Base-by-base conservation (phyloP, 2,329 filamentous ascomycete species). In the Penicillium sp. region DNA sequence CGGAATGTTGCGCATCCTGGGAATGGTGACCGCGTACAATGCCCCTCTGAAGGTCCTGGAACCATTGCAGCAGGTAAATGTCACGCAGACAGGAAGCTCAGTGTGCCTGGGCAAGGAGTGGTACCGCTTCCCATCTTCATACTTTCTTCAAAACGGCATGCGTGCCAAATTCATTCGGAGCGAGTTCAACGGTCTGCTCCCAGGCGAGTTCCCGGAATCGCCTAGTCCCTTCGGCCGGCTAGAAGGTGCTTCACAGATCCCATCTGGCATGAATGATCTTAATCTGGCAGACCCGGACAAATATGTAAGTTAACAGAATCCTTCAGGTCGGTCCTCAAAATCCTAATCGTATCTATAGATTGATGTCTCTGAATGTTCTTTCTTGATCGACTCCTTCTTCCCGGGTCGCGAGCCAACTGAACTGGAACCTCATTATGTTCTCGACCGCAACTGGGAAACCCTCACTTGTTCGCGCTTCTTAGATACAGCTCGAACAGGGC, bases 21-120 rank as follows among this genome's bases (percentile, higher is more conserved):
- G 93, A 7, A 82, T 93, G 29, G 87, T 91, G 64, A 88, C 87
- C 1, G 93, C 86, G 29, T 99, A 97, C 73, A 88, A 86, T 14
- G 93, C 93, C 0, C 93, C 95, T 1, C 79, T 98, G 1, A 80
- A 84, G 48, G 81, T 87, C 54, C 82, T 84, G 21, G 77, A 76
- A 14, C 72, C 78, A 1, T 68, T 81, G 21, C 77, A 78, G 45
- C 68, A 81, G 14, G 68, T 78, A 9, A 82, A 79, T 1, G 65
- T 90, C 6, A 83, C 85, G 2, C 74, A 78, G 0, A 72, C 78
- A 2, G 90, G 87, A 16, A 88, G 91, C 61, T 87, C 82, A 19
- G 85, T 99, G 3, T 99, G 95, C 73, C 84, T 96, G 39, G 92
- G 91, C 27, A 99, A 98, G 72, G 95, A 99, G 72, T 99, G 95